Evolutionary conservation across 495 filamentous ascomycete genomes (phyloP), one percentile per base, ranked within the genome.

Genomic region (Podospora pseudopauciseta): DNA sequence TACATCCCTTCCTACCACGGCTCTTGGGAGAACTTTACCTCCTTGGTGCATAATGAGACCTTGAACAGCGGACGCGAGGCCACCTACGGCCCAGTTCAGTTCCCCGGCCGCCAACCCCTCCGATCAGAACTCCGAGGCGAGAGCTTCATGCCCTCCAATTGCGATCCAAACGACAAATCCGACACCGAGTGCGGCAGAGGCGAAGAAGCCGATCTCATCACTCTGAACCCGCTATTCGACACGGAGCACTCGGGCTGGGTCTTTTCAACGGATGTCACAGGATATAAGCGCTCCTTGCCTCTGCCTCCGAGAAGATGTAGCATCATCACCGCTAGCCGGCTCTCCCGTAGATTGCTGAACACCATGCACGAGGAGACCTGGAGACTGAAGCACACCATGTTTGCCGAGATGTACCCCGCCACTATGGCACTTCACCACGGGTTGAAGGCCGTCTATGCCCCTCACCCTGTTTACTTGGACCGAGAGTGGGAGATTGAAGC

Each of bases 161-260:
- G 64, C 84, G 80, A 2, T 16, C 39, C n/a, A n/a, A 30, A 63
- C 58, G 26, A 54, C n/a, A 67, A 54, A n/a, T 49, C 39, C 39
- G 39, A 63, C 58, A 32, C 39, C n/a, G n/a, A 84, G 27, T 97
- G 94, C 87, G 95, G 95, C 55, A 89, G 96, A 9, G 91, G 86
- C 66, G 95, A 98, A 80, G 90, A 94, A 55, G 94, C 95, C 2
- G 95, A 99, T 78, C 85, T 99, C 60, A 93, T 99, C 70, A 94
- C 92, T 4, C 89, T 99, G 78, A 97, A 96, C 76, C 95, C 95
- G 2, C 83, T 99, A 23, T 98, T 96, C 77, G 90, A 99, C 77
- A 89, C 93, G 0, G 88, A 91, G 20, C 85, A 87, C 55, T 97
- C 93, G 0, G 92, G 89, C 66, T 99, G 95, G 95, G 81, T 92